Conservation (phyloP, 1,139 yeast genomes). For the Yamadazyma oceani region DNA sequence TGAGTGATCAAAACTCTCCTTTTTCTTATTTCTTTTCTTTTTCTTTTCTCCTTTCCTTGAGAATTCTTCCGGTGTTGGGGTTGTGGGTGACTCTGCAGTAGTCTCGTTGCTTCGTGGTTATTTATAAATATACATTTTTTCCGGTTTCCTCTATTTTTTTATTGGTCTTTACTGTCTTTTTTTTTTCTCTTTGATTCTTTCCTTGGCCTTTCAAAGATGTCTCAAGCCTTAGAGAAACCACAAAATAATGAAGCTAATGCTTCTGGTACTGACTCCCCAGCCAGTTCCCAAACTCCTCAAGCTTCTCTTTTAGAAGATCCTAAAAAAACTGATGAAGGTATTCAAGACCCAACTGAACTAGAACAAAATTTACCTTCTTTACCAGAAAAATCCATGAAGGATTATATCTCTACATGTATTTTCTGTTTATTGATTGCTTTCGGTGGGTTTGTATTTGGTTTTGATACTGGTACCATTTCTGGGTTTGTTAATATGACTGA, state of each 20-base stretch:
- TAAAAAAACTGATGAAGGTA: constrained; percentile 4
- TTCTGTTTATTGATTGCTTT: constrained; percentile 49
- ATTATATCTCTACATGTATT: constrained; percentile 31
- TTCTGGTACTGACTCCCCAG: background rate
- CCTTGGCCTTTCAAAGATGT: constrained; percentile 1
- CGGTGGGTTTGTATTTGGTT: constrained; percentile 69
- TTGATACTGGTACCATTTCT: constrained; percentile 72
- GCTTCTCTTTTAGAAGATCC: constrained; percentile 2
- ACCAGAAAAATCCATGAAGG: constrained; percentile 26
- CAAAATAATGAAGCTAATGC: background rate
- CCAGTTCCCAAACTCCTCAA: constrained; percentile 2
- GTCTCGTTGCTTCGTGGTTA: too few relatives aligned
- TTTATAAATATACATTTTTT: background rate
- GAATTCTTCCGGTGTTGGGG: too few relatives aligned
- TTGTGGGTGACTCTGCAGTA: too few relatives aligned
- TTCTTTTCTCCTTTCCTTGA: too few relatives aligned
- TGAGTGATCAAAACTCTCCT: too few relatives aligned
- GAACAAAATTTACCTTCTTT: constrained; percentile 13
- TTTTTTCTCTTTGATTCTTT: too few relatives aligned
- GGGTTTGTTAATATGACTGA: constrained; percentile 62
- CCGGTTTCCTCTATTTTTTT: background rate
- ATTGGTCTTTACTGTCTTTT: too few relatives aligned
- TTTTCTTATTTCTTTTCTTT: too few relatives aligned
- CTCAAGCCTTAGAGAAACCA: background rate
- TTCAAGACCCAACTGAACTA: constrained; percentile 8